Evolutionary conservation across 2,329 filamentous ascomycete genomes (phyloP), one percentile per base, ranked within the genome.

Genomic region (Penicillium sp.): DNA sequence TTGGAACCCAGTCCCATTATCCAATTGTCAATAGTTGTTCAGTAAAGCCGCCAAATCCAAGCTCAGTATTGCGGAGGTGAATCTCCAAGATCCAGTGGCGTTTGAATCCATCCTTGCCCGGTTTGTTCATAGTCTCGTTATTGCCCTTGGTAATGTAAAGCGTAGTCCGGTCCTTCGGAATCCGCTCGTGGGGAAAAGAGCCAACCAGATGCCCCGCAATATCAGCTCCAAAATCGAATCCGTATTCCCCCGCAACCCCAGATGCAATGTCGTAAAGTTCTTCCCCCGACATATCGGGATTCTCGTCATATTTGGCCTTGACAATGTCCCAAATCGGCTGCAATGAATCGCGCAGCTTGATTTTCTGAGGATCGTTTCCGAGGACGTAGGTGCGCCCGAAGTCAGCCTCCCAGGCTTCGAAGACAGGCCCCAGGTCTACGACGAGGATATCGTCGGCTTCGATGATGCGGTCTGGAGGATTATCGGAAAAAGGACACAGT

Each of bases 331-430:
- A 83, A 10, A 78, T 68, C 0, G 79, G 79, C 60, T 81, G 76
- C 0, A 82, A 72, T 3, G 76, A 68, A 54, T 82, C 80, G 2
- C 78, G 75, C 14, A 83, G 62, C 49, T 68, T 71, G 16, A 68
- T 70, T 68, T 82, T 83, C 21, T 68, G 56, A 1, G 77, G 75
- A 51, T 83, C 80, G 49, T 75, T 57, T 3, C 79, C 80, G 0
- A 83, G 72, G 3, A 83, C 80, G 58, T 78, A 83, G 1, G 81
- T 83, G 14, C 81, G 78, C 8, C 81, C 80, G 56, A 82, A 82
- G 58, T 83, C 81, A 5, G 81, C 81, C 63, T 83, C 81, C 78
- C 79, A 84, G 0, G 71, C 73, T 50, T 82, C 80, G 55, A 83
- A 82, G 0, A 83, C 80, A 0, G 81, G 81, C 0, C 81, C 81